Evolutionary conservation across 2,329 filamentous ascomycete genomes (phyloP), one percentile per base, ranked within the genome.

Genomic region (Trematosphaeria pertusa): DNA sequence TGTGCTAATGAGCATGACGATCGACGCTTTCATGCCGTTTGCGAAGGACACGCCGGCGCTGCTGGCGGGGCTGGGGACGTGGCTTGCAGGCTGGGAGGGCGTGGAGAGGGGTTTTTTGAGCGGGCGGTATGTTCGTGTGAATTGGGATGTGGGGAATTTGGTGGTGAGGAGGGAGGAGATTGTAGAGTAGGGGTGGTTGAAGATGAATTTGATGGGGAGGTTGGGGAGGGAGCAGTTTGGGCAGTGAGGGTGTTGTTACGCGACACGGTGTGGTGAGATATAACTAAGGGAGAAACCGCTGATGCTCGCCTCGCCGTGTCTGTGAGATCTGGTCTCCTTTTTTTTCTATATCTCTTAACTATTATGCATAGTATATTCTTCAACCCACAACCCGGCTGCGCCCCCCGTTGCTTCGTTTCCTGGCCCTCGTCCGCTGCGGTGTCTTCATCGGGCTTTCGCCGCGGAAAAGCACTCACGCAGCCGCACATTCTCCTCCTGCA

Each of bases 101-200:
- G 56, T 49, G 3, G 47, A 48, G 31, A 38, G 52, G 5, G 30
- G 20, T 4, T 69, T 67, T 17, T 31, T 69, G 11, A 64, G 50
- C 39, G 65, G 65, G 1, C 56, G 54, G 37, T 64, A 59, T 35
- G 45, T 70, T 7, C 41, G 38, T 24, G 47, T 50, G 1, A 65
- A 69, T 37, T 71, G 64, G 67, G 54, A 54, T 48, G 60, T 69
- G 4, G 65, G 70, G 30, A 62, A 68, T 14, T 32, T 71, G 18
- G 41, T 62, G 10, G 28, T 20, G 12, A 53, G 49, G 30, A 55
- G 43, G 22, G 57, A 58, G 2, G 55, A 62, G 34, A 52, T 61
- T 42, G 17, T 50, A 24, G 33, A 37, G 34, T 38, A 50, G 9
- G 42, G 47, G 1, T 15, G 57, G 31, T 39, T 61, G 30, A 61